Conservation (phyloP, 768 basidiomycete species). For the Xanthoconium stramineum region DNA sequence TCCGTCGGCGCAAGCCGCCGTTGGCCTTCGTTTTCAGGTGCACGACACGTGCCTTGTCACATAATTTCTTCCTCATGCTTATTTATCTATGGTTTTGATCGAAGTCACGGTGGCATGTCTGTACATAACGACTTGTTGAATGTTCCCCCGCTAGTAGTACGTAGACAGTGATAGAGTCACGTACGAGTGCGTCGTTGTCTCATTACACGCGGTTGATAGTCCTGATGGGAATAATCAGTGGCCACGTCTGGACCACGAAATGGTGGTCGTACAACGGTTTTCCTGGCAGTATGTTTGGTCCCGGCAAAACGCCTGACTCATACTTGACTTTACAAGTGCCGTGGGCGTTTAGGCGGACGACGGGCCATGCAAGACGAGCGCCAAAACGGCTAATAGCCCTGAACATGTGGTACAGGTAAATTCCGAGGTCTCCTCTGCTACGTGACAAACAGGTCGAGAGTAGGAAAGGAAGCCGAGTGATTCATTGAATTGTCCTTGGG, state of each 20-base stretch:
- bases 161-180: too few species aligned
- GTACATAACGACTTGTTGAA: too few species aligned
- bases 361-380: slow-evolving; percentile 6
- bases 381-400: background rate
- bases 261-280: slow-evolving; percentile 46
- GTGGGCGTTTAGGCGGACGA: slow-evolving; percentile 17
- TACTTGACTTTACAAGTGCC: background rate
- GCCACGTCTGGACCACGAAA: slow-evolving; percentile 47
- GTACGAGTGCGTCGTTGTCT: slow-evolving; percentile 37
- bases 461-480: too few species aligned
- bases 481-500: too few species aligned
- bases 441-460: background rate
- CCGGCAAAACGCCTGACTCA: background rate
- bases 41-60: too few species aligned
- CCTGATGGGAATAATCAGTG: slow-evolving; percentile 29
- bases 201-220: too few species aligned
- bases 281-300: slow-evolving; percentile 31
- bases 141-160: too few species aligned
- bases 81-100: too few species aligned
- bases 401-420: background rate
- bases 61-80: too few species aligned
- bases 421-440: background rate
- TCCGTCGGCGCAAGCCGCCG: too few species aligned
- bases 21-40: too few species aligned
- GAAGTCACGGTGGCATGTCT: too few species aligned